Evolutionary conservation across 805 yeast genomes (phyloP).

Genomic region (Spathaspora hagerdaliae): DNA sequence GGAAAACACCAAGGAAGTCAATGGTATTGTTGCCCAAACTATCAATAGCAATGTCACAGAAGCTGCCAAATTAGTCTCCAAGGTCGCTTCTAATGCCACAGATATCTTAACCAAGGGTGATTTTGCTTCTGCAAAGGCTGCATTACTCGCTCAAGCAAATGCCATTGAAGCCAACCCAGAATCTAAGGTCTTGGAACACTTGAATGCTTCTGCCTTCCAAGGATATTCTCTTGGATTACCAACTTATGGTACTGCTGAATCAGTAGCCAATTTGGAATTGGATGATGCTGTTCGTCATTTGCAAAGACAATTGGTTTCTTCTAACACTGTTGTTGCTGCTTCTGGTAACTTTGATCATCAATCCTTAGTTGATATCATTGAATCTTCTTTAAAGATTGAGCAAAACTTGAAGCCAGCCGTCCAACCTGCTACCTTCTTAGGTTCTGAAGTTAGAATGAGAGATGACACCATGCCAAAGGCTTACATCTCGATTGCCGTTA

Average conservation of each 20-base stretch:
- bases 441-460: conserved; percentile 84
- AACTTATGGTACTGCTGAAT: conserved; percentile 67
- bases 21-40: conserved; percentile 57
- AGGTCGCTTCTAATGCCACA: conserved; percentile 35
- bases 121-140: conserved; percentile 44
- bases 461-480: conserved; percentile 84
- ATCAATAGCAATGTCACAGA: conserved; percentile 46
- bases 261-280: conserved; percentile 52
- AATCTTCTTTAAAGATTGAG: conserved; percentile 44
- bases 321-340: conserved; percentile 66
- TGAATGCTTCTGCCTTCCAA: conserved; percentile 82
- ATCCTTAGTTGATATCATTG: conserved; percentile 62
- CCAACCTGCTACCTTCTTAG: conserved; percentile 65
- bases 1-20: conserved; percentile 56
- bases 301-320: conserved; percentile 52
- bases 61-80: conserved; percentile 51
- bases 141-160: conserved; percentile 45
- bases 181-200: conserved; percentile 63
- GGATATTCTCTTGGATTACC: conserved; percentile 79
- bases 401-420: conserved; percentile 47
- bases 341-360: conserved; percentile 72
- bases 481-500: conserved; percentile 69
- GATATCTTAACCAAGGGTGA: conserved; percentile 40
- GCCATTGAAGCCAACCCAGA: conserved; percentile 55
- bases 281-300: conserved; percentile 57